Conservation (phyloP, 148 eudicot genomes). For the Talinum fruticosum region DNA sequence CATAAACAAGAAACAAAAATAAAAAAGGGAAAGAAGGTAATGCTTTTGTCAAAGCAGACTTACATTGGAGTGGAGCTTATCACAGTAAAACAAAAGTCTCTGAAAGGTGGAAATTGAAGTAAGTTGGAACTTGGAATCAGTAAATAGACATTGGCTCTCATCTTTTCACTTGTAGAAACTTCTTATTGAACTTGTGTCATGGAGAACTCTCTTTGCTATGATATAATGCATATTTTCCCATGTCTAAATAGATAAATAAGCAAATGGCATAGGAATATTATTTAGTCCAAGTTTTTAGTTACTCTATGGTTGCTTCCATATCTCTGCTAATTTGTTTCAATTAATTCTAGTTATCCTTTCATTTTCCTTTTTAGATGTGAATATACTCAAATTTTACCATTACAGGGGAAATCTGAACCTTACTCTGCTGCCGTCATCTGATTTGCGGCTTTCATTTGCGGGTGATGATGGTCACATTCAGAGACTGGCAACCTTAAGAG, state of each 20-base stretch:
- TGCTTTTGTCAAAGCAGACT: no score
- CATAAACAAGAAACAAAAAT: no score
- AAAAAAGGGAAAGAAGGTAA: no score
- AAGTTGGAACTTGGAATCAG: no score
- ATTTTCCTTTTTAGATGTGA: not conserved
- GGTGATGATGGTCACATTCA: constrained; percentile 70
- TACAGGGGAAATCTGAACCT: constrained; percentile 82
- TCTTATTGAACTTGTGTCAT: no score
- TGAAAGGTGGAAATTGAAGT: no score
- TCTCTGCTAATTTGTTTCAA: not conserved
- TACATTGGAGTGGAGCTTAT: no score
- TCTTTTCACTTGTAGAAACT: no score
- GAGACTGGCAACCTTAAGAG: constrained; percentile 60
- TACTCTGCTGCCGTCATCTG: constrained; percentile 79
- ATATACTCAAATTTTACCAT: not conserved
- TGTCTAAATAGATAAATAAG: not conserved
- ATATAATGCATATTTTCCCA: not conserved
- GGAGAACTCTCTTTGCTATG: no score
- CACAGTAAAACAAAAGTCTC: no score
- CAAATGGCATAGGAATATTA: not conserved
- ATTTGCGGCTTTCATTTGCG: constrained; percentile 65
- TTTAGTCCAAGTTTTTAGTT: not conserved
- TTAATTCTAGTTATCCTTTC: not conserved
- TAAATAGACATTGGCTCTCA: no score
- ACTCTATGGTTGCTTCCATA: not conserved